Conservation (phyloP, 2,329 filamentous ascomycete species). For the Bipolaris sorokiniana region DNA sequence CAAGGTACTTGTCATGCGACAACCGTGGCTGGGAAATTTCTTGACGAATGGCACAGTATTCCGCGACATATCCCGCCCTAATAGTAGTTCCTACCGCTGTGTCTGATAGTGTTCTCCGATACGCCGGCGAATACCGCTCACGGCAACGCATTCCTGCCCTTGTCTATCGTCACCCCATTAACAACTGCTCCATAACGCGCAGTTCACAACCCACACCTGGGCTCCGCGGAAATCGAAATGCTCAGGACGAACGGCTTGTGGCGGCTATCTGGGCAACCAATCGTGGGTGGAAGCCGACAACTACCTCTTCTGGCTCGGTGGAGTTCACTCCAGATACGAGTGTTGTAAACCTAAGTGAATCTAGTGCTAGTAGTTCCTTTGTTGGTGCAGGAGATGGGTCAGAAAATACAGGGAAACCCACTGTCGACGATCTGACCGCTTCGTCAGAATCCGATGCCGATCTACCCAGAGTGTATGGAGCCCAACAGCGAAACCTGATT, state of each 20-base stretch:
- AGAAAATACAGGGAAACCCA: constrained; percentile 23
- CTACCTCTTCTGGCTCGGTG: constrained; percentile 33
- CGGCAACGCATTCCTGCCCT: constrained; percentile 85
- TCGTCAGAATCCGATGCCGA: constrained; percentile 47
- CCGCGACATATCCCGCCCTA: constrained; percentile 86
- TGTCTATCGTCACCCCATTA: constrained; percentile 93
- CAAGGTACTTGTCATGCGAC: constrained; percentile 51
- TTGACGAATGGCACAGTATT: constrained; percentile 63
- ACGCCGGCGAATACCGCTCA: constrained; percentile 88
- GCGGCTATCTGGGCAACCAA: constrained; percentile 85
- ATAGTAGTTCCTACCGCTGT: constrained; percentile 86
- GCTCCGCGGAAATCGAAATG: constrained; percentile 83
- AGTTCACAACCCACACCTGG: constrained; percentile 92
- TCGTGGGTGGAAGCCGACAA: constrained; percentile 43
- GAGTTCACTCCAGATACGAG: constrained; percentile 43
- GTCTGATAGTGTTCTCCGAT: constrained; percentile 96
- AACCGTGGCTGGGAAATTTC: constrained; percentile 1
- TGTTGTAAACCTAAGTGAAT: constrained; percentile 40
- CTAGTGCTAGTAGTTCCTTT: constrained; percentile 45
- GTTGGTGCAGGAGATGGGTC: constrained; percentile 40
- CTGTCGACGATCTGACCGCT: constrained; percentile 36
- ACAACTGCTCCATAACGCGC: constrained; percentile 95
- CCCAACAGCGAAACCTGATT: constrained; percentile 91
- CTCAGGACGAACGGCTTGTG: constrained; percentile 93
- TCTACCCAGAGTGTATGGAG: constrained; percentile 72